phyloP scores from a whole-genome alignment of 495 filamentous ascomycete genomes.

The Penicillium longicatenatum region DNA sequence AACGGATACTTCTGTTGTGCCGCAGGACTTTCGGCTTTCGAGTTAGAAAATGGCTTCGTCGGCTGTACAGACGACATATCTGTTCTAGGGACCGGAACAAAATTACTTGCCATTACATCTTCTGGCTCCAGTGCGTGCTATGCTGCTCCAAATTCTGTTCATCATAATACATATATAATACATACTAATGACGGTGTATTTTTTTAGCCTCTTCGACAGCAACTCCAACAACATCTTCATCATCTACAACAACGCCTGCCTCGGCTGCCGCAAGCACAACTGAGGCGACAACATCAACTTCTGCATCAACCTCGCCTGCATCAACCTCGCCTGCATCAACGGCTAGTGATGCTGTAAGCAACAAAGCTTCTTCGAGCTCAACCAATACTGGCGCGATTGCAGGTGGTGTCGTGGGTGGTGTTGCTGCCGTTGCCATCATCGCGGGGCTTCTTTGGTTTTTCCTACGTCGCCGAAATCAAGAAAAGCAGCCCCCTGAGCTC shows the following conservation, averaged over 20 bases:
- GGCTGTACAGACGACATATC: background rate
- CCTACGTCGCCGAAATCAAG: background rate
- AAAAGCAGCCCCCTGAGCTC: too few relatives aligned
- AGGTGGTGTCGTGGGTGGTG: constrained; percentile 7
- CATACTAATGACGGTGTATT: too few relatives aligned
- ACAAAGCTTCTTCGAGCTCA: background rate
- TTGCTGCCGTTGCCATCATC: constrained; percentile 1
- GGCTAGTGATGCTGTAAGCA: background rate
- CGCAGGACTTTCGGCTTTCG: background rate
- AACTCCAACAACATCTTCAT: constrained; percentile 1
- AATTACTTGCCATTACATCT: background rate
- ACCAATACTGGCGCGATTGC: constrained; percentile 3
- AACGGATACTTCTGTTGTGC: background rate
- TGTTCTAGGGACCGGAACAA: background rate
- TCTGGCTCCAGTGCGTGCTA: too few relatives aligned
- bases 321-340: too few relatives aligned
- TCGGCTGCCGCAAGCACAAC: background rate
- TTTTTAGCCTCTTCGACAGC: background rate
- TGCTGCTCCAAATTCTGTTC: too few relatives aligned
- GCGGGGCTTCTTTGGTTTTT: background rate
- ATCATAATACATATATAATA: too few relatives aligned
- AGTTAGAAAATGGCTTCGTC: background rate
- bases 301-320: too few relatives aligned
- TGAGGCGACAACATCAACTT: too few relatives aligned
- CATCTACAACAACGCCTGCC: background rate